Percentiles rank a stretch among this genome's conserved stretches.
Conservation (phyloP, 164 flowering plant genomes). For the Berberis thunbergii region DNA sequence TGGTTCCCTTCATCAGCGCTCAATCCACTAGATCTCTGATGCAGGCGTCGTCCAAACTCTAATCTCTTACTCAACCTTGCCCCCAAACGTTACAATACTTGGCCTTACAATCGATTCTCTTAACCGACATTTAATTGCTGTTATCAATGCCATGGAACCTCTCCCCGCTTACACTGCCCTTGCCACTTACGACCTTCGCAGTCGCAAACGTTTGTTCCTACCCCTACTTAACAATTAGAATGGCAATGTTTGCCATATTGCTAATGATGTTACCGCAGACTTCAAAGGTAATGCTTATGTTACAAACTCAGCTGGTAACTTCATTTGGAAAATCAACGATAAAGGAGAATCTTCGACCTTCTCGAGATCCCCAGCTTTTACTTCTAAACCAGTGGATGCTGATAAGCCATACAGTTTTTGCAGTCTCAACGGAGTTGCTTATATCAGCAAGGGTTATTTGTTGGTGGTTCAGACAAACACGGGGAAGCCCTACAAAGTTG, state of each 20-base stretch:
- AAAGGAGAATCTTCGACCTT: constrained; percentile 45
- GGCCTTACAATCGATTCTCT: constrained; percentile 56
- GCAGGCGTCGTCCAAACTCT: constrained; percentile 57
- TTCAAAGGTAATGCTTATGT: constrained; percentile 69
- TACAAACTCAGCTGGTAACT: constrained; percentile 53
- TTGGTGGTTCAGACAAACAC: constrained; percentile 61
- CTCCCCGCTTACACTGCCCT: constrained; percentile 52
- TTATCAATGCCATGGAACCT: constrained; percentile 31
- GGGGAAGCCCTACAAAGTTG: constrained; percentile 70
- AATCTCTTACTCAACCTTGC: constrained; percentile 47
- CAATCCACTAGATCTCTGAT: constrained; percentile 55
- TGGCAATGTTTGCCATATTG: constrained; percentile 22
- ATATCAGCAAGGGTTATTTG: constrained; percentile 57
- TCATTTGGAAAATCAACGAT: constrained; percentile 60
- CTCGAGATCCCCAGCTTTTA: constrained; percentile 44
- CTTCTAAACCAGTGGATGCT: constrained; percentile 19
- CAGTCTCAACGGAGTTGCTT: constrained; percentile 71
- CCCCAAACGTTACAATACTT: constrained; percentile 37
- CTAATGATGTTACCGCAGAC: constrained; percentile 70
- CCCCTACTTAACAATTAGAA: constrained; percentile 15
- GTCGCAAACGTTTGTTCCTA: constrained; percentile 41
- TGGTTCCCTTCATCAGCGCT: constrained; percentile 41
- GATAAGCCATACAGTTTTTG: constrained; percentile 15
- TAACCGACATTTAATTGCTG: constrained; percentile 59
- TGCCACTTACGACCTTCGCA: constrained; percentile 69